Percentiles rank a stretch among this genome's conserved stretches.
Conservation (phyloP, 495 filamentous ascomycete genomes). For the Lichenothelia convexa region DNA sequence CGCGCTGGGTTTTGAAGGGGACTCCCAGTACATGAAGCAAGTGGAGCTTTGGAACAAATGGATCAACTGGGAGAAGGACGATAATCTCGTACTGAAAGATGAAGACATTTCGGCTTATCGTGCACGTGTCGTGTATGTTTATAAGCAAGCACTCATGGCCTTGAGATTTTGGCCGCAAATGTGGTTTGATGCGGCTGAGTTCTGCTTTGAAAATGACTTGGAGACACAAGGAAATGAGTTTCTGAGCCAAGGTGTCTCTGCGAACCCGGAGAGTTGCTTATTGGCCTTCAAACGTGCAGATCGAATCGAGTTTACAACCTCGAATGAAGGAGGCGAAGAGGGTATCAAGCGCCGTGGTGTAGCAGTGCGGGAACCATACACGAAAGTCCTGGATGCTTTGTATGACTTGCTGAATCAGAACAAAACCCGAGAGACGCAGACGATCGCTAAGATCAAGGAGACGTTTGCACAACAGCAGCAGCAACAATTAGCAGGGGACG, state of each 20-base stretch:
- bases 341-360: conserved; percentile 46
- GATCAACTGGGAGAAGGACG: conserved; percentile 86
- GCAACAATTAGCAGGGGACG: conserved; percentile 23
- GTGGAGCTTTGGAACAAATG: conserved; percentile 84
- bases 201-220: conserved; percentile 65
- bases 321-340: conserved; percentile 52
- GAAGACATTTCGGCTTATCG: conserved; percentile 59
- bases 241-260: conserved; percentile 59
- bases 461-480: conserved; percentile 20
- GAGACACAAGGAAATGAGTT: conserved; percentile 56
- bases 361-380: conserved; percentile 62
- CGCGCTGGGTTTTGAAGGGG: conserved; percentile 66
- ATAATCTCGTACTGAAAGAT: conserved; percentile 65
- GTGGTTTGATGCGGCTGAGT: conserved; percentile 90
- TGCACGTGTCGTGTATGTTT: conserved; percentile 66
- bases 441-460: conserved; percentile 56
- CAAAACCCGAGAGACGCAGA: conserved; percentile 51
- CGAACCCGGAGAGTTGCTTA: conserved; percentile 85
- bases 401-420: conserved; percentile 61
- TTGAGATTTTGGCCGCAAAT: conserved; percentile 84
- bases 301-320: conserved; percentile 53
- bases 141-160: conserved; percentile 88
- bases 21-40: conserved; percentile 68
- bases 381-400: conserved; percentile 63
- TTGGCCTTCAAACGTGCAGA: conserved; percentile 80